phyloP scores from a whole-genome alignment of 2,329 filamentous ascomycete species.

The Hirsutella minnesotensis region DNA sequence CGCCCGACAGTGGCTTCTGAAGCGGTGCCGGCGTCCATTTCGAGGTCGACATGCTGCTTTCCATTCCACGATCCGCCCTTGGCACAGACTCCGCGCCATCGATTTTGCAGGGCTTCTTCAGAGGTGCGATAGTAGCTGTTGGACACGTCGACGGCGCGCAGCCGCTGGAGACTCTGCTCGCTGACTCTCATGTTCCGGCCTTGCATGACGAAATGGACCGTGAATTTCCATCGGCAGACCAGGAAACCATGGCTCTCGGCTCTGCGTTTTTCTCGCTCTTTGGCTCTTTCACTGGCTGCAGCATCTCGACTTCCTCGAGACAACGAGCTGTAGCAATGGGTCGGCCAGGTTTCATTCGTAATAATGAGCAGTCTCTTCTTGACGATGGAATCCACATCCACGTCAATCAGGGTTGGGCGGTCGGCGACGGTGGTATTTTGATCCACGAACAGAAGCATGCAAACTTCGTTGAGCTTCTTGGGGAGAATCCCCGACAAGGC shows the following conservation, averaged over 20 bases:
- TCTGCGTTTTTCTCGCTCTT: not conserved
- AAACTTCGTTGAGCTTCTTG: slow-evolving; percentile 30
- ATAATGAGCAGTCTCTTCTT: slow-evolving; percentile 30
- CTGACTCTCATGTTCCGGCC: slow-evolving; percentile 12
- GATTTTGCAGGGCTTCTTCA: slow-evolving; percentile 20
- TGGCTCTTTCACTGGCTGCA: too few relatives aligned
- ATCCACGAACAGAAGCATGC: slow-evolving; percentile 23
- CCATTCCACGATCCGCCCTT: slow-evolving; percentile 19
- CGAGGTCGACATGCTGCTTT: not conserved
- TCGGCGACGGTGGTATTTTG: slow-evolving; percentile 14
- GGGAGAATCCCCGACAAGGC: slow-evolving; percentile 24
- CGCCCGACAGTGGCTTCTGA: too few relatives aligned
- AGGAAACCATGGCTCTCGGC: slow-evolving; percentile 19
- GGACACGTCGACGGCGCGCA: slow-evolving; percentile 17
- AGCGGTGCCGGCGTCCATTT: not conserved
- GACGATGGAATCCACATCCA: slow-evolving; percentile 25
- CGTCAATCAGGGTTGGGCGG: slow-evolving; percentile 28
- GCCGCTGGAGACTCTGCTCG: slow-evolving; percentile 24
- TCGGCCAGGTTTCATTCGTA: slow-evolving; percentile 43
- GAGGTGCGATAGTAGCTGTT: slow-evolving; percentile 15
- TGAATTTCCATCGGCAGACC: slow-evolving; percentile 39
- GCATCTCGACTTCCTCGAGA: not conserved
- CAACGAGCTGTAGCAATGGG: slow-evolving; percentile 13
- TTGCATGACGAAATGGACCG: slow-evolving; percentile 13
- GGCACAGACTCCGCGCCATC: slow-evolving; percentile 16